phyloP scores from a whole-genome alignment of 116 monocot genomes.

The Dioscorea cayenensis region DNA sequence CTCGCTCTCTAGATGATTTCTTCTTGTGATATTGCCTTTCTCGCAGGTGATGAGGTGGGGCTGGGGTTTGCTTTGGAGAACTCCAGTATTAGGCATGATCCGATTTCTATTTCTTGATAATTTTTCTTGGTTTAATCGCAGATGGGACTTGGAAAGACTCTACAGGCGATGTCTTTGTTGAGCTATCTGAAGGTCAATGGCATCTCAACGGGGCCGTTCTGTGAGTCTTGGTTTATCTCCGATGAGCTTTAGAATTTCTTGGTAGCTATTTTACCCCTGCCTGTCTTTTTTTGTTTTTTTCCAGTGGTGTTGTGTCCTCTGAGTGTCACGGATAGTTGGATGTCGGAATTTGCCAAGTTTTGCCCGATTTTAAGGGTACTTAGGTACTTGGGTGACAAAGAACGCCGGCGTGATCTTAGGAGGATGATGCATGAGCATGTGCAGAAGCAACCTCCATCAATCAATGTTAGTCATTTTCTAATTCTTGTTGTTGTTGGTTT shows the following conservation, averaged over 20 bases:
- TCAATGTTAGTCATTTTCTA: conserved; percentile 34
- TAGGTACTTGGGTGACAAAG: conserved; percentile 78
- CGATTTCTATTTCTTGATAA: background rate
- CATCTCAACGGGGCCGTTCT: conserved; percentile 55
- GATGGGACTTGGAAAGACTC: conserved; percentile 98
- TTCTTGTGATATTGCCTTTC: conserved; percentile 3
- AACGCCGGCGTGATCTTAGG: conserved; percentile 37
- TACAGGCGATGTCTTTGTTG: conserved; percentile 86
- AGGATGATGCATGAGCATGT: conserved; percentile 57
- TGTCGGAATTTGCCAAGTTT: conserved; percentile 72
- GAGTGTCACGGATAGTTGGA: conserved; percentile 86
- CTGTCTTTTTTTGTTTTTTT: background rate
- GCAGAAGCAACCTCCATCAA: conserved; percentile 19
- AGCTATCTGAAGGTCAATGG: conserved; percentile 71
- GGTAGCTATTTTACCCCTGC: background rate
- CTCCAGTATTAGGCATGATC: background rate
- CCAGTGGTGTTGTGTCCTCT: conserved; percentile 90
- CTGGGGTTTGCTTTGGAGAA: background rate
- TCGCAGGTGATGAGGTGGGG: conserved; percentile 90
- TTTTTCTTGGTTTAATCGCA: conserved; percentile 15
- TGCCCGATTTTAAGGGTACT: conserved; percentile 64
- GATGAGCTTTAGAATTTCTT: background rate
- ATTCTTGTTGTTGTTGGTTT: too few relatives aligned
- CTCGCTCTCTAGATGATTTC: background rate
- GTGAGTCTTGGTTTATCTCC: conserved; percentile 34